Evolutionary conservation across 2,329 filamentous ascomycete genomes (phyloP).

Genomic region (Calonectria hawksworthii): DNA sequence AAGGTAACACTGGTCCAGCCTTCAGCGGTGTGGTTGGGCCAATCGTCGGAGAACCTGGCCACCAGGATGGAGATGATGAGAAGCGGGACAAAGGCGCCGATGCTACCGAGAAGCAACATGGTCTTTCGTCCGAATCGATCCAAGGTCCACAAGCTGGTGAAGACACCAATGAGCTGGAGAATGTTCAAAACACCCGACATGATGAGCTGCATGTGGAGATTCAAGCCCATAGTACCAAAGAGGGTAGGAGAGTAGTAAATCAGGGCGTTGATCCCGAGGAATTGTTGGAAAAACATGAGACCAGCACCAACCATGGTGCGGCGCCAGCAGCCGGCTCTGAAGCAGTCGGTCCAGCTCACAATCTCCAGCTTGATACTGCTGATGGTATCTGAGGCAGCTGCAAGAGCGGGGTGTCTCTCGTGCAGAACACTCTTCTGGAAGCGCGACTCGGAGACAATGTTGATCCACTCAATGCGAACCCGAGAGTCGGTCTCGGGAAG

Average conservation of each 20-base stretch:
- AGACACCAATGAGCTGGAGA: conserved; percentile 52
- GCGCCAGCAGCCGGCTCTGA: conserved; percentile 62
- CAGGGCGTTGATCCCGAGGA: conserved; percentile 57
- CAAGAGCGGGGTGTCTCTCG: conserved; percentile 52
- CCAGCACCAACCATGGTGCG: conserved; percentile 60
- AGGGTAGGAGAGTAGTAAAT: conserved; percentile 73
- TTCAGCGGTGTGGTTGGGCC: conserved; percentile 40
- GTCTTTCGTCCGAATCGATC: conserved; percentile 45
- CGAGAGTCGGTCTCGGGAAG: conserved; percentile 38
- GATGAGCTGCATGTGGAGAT: conserved; percentile 48
- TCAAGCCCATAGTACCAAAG: conserved; percentile 67
- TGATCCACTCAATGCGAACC: conserved; percentile 42
- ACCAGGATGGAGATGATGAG: conserved; percentile 46
- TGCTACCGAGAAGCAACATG: conserved; percentile 42
- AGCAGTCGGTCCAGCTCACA: conserved; percentile 63
- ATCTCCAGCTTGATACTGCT: conserved; percentile 61
- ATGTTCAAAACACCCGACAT: conserved; percentile 51
- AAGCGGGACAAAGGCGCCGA: conserved; percentile 45
- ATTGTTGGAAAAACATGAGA: conserved; percentile 70
- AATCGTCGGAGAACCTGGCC: conserved; percentile 40
- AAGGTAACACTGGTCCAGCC: conserved; percentile 48
- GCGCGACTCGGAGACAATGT: conserved; percentile 44
- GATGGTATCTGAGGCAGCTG: conserved; percentile 45
- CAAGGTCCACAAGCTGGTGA: conserved; percentile 60
- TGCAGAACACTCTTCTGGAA: conserved; percentile 46